Percentiles rank a stretch among this genome's conserved stretches.
phyloP scores from a whole-genome alignment of 495 filamentous ascomycete species.

The Aspergillus ellipticus region DNA sequence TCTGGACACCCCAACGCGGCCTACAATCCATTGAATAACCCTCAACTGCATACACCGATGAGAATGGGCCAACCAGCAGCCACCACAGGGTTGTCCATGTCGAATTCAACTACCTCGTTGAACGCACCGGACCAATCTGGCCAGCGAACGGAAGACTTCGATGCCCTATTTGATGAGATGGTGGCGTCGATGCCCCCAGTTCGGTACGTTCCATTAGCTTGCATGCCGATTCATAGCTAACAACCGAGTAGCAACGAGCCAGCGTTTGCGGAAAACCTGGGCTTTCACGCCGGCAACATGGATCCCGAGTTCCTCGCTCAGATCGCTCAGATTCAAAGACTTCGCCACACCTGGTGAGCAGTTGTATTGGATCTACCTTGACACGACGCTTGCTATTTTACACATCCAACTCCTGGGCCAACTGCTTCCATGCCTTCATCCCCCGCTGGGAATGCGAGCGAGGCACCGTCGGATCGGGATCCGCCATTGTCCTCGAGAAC shows the following conservation, averaged over 20 bases:
- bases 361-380: not conserved
- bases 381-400: too few relatives aligned
- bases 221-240: slow-evolving; percentile 6
- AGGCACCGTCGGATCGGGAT: slow-evolving; percentile 49
- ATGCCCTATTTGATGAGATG: not conserved
- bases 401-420: slow-evolving; percentile 10
- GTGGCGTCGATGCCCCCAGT: not conserved
- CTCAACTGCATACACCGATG: not conserved
- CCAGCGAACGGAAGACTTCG: not conserved
- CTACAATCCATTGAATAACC: too few relatives aligned
- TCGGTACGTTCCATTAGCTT: not conserved
- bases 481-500: slow-evolving; percentile 56
- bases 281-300: slow-evolving; percentile 24
- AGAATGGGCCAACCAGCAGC: not conserved
- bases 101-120: not conserved
- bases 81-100: not conserved
- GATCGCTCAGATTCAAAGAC: too few relatives aligned
- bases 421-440: slow-evolving; percentile 52
- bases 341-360: slow-evolving; percentile 7
- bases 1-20: too few relatives aligned
- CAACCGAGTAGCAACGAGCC: slow-evolving; percentile 22
- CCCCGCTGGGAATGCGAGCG: slow-evolving; percentile 58
- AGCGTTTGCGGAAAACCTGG: slow-evolving; percentile 26
- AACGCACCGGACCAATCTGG: not conserved
- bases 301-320: slow-evolving; percentile 25